A percentile compares a stretch with the other conserved stretches of the same genome.
Conservation (phyloP, 2,329 filamentous ascomycete species). For the Colletotrichum sp. region DNA sequence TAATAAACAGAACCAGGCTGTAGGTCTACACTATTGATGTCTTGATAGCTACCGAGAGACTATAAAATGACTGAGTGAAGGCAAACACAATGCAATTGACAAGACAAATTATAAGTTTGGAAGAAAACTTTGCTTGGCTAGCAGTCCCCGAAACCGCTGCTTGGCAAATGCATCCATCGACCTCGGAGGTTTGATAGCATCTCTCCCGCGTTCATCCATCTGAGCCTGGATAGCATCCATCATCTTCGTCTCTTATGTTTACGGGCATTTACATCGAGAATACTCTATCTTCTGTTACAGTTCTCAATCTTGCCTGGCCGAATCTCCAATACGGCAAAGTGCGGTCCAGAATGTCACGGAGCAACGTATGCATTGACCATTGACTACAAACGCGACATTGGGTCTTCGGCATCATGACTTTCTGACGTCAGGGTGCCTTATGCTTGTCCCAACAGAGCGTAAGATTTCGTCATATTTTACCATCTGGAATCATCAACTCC, state of each 20-base stretch:
- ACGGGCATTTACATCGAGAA: background rate
- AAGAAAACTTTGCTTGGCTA: no score
- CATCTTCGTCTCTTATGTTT: background rate
- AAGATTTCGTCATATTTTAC: background rate
- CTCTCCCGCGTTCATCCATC: background rate
- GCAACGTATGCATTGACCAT: background rate
- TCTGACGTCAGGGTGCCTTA: background rate
- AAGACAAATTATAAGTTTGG: no score
- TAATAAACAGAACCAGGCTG: no score
- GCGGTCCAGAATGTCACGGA: background rate
- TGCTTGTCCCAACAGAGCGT: background rate
- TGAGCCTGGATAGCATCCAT: rapidly evolving
- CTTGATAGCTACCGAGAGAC: no score
- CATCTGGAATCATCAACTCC: background rate
- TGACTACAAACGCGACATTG: background rate
- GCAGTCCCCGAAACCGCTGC: background rate
- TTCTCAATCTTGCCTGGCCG: rapidly evolving
- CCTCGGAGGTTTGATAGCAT: background rate
- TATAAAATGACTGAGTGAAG: no score
- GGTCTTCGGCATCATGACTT: background rate
- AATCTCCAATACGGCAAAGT: background rate
- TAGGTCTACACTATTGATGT: no score
- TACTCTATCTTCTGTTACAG: background rate
- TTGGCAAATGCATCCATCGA: background rate
- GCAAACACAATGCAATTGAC: no score